Conservation (phyloP, 768 basidiomycete genomes). For the Suillus subalutaceus region DNA sequence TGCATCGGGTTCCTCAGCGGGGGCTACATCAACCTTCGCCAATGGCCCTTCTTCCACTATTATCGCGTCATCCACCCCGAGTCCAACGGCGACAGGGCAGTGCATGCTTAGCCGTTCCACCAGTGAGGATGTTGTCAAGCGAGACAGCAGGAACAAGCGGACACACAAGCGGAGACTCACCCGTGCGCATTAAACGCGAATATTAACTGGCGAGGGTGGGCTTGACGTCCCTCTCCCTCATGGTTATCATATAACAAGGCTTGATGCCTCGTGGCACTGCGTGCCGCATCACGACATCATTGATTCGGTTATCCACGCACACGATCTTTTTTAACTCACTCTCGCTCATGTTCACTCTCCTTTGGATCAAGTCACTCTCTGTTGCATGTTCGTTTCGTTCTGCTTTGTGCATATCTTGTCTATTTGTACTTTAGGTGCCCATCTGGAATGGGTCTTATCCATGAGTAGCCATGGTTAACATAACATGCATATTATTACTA, state of each 20-base stretch:
- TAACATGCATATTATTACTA: background rate
- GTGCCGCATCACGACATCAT: constrained; percentile 1
- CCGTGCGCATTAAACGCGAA: constrained; percentile 10
- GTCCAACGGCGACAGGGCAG: constrained; percentile 8
- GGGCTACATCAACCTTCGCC: background rate
- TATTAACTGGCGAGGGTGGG: background rate
- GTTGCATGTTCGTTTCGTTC: background rate
- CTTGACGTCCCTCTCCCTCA: constrained; percentile 3
- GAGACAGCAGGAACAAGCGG: constrained; percentile 16
- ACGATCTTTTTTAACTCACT: constrained; percentile 1
- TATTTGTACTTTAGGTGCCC: background rate
- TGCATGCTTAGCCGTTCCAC: constrained; percentile 26
- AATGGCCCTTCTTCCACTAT: background rate
- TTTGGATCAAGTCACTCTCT: background rate
- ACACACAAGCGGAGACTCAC: constrained; percentile 29
- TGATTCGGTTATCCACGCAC: background rate
- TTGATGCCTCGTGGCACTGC: constrained; percentile 1
- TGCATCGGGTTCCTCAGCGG: constrained; percentile 16
- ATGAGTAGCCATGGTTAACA: constrained; percentile 2
- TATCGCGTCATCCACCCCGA: constrained; percentile 9
- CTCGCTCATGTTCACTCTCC: background rate
- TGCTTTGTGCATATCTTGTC: background rate
- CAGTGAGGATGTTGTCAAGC: constrained; percentile 20
- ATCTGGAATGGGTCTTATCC: background rate
- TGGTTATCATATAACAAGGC: background rate